These are phyloP conservation scores for Colletotrichum endophyticum DNA, from an alignment of 2,329 filamentous ascomycete species.

Conservation along the genomic window DNA sequence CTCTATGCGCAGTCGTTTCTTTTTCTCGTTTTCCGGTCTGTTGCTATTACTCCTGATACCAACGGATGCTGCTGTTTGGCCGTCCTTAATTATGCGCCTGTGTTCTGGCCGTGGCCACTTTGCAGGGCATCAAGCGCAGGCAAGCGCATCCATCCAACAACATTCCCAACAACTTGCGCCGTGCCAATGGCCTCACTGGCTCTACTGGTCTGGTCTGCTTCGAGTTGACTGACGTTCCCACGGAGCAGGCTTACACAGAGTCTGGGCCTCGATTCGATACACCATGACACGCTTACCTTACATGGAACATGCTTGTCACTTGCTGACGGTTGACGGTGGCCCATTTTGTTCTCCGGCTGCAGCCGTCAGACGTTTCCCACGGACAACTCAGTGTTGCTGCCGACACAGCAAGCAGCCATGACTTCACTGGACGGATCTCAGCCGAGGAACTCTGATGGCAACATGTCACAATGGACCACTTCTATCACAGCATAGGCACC, in stretches of 20 bases:
- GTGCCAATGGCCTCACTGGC: background rate
- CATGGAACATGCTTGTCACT: background rate
- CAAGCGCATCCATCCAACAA: background rate
- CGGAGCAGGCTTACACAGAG: slow-evolving; percentile 1
- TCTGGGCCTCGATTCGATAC: background rate
- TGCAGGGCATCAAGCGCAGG: background rate
- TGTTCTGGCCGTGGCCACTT: background rate
- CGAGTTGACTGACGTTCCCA: background rate
- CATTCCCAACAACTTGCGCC: background rate
- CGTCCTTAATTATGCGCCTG: background rate
- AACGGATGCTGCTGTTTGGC: background rate
- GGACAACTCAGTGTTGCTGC: background rate
- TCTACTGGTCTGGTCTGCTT: background rate
- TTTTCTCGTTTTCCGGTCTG: background rate
- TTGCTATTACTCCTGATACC: background rate
- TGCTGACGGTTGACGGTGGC: background rate
- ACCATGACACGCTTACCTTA: background rate
- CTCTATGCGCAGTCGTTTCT: background rate
- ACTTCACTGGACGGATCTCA: background rate
- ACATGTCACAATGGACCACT: background rate
- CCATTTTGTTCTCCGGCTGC: background rate
- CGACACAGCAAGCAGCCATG: background rate
- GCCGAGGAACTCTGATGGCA: background rate
- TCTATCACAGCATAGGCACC: background rate
- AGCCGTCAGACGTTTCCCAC: background rate